Evolutionary conservation across 2,329 filamentous ascomycete species (phyloP).

Genomic region (Xylaria digitata): DNA sequence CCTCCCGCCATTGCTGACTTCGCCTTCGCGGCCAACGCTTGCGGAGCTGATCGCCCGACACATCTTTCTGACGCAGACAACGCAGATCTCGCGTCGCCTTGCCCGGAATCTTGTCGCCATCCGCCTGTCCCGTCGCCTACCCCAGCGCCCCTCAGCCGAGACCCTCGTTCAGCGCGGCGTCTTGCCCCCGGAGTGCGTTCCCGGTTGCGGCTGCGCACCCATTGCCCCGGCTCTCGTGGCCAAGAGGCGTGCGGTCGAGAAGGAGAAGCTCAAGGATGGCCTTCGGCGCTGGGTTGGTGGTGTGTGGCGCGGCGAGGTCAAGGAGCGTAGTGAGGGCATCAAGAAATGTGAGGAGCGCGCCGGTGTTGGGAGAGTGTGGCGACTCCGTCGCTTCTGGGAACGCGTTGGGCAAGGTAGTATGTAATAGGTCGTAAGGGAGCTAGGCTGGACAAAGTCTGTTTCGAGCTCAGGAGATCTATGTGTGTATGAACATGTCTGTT

Average conservation of each 20-base stretch:
- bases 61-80: constrained; percentile 75
- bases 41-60: constrained; percentile 70
- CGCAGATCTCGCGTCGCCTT: constrained; percentile 71
- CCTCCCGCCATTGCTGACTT: constrained; percentile 67
- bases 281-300: constrained; percentile 72
- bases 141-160: constrained; percentile 68
- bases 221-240: constrained; percentile 73
- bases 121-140: constrained; percentile 70
- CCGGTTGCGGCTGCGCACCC: constrained; percentile 53
- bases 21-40: constrained; percentile 68
- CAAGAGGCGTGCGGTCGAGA: constrained; percentile 70
- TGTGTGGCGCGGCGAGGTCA: constrained; percentile 66
- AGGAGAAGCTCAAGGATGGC: constrained; percentile 74
- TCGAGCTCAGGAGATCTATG: neutral
- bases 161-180: constrained; percentile 72
- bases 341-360: constrained; percentile 61
- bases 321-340: constrained; percentile 60
- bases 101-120: constrained; percentile 73
- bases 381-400: constrained; percentile 75
- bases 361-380: constrained; percentile 69
- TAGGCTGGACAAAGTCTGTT: neutral
- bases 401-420: constrained; percentile 58
- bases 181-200: constrained; percentile 69
- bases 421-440: constrained; percentile 8
- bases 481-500: constrained; percentile 16